Percentiles rank a stretch among this genome's conserved stretches.
phyloP scores from a whole-genome alignment of 495 filamentous ascomycete genomes.

The Neurospora sp. region DNA sequence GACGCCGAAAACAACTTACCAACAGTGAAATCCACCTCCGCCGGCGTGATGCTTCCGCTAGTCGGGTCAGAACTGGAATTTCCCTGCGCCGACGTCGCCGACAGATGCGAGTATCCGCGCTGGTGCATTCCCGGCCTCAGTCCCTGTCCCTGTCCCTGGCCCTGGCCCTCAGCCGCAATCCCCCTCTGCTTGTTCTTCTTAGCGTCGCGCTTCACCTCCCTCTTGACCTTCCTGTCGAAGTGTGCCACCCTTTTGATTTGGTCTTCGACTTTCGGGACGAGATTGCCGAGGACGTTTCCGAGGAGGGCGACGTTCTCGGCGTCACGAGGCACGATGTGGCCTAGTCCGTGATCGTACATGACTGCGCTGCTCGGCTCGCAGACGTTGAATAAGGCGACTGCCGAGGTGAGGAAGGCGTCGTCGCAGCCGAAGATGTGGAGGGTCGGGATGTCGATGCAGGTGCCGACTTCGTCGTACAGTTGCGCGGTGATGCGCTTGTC shows the following conservation, averaged over 20 bases:
- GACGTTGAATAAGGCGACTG: conserved; percentile 46
- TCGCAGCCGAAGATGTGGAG: conserved; percentile 47
- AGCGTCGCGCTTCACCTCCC: neutral
- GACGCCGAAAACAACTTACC: neutral
- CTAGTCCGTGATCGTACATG: conserved; percentile 47
- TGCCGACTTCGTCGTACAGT: conserved; percentile 37
- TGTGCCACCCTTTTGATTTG: neutral
- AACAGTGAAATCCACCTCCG: neutral
- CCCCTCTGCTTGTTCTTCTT: neutral
- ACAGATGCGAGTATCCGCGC: neutral
- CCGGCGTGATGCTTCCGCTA: neutral
- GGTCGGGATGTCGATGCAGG: conserved; percentile 41
- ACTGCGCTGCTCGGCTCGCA: conserved; percentile 39
- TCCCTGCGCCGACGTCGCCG: neutral
- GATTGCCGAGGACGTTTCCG: conserved; percentile 17
- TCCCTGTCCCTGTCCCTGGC: neutral
- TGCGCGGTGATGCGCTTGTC: conserved; percentile 22
- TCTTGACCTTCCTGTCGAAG: neutral
- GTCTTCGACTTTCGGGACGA: conserved; percentile 23
- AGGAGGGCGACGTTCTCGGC: conserved; percentile 36
- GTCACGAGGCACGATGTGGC: conserved; percentile 44
- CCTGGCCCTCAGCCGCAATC: neutral
- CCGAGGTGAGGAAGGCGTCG: conserved; percentile 43
- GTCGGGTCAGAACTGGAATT: neutral
- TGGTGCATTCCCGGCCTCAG: neutral